Percentiles rank a stretch among this genome's conserved stretches.
Evolutionary conservation across 169 alveolate species (phyloP).

Genomic region (Plasmodium billcollinsi): DNA sequence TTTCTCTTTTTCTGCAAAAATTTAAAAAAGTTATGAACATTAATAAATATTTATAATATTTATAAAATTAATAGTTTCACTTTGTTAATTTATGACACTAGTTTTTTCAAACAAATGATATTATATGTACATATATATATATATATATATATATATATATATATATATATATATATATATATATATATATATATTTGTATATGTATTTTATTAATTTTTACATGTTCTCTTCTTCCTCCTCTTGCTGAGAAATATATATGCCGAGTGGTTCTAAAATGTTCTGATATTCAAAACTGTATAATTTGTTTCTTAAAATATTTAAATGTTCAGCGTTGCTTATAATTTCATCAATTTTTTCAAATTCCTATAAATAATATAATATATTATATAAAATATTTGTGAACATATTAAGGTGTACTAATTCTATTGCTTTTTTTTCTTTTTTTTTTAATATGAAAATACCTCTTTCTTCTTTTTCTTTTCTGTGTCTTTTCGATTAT

Average conservation of each 20-base stretch:
- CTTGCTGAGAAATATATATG: slow-evolving; percentile 14
- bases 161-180: too few relatives aligned
- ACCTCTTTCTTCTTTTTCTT: too few relatives aligned
- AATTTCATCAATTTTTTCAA: slow-evolving; percentile 45
- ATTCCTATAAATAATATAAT: slow-evolving; percentile 30
- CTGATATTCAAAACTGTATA: slow-evolving; percentile 17
- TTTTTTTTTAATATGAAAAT: too few relatives aligned
- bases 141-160: too few relatives aligned
- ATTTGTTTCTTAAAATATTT: slow-evolving; percentile 29
- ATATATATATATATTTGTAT: too few relatives aligned
- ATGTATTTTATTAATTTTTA: background rate
- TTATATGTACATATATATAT: background rate
- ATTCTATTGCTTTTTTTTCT: too few relatives aligned
- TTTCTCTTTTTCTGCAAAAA: slow-evolving; percentile 2
- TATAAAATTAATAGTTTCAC: background rate
- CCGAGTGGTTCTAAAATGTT: slow-evolving; percentile 38
- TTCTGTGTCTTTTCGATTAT: too few relatives aligned
- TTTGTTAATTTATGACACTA: too few relatives aligned
- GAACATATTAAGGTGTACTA: too few relatives aligned
- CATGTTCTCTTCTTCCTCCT: slow-evolving; percentile 2
- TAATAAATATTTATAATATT: background rate
- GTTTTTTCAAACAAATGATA: background rate
- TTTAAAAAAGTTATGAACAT: background rate
- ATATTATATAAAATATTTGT: too few relatives aligned
- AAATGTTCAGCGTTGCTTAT: slow-evolving; percentile 29